Percentiles rank a stretch among this genome's conserved stretches.
These are phyloP conservation scores for Digitaria exilis DNA, from an alignment of 202 grass and related monocot genomes.

Conservation along the genomic window DNA sequence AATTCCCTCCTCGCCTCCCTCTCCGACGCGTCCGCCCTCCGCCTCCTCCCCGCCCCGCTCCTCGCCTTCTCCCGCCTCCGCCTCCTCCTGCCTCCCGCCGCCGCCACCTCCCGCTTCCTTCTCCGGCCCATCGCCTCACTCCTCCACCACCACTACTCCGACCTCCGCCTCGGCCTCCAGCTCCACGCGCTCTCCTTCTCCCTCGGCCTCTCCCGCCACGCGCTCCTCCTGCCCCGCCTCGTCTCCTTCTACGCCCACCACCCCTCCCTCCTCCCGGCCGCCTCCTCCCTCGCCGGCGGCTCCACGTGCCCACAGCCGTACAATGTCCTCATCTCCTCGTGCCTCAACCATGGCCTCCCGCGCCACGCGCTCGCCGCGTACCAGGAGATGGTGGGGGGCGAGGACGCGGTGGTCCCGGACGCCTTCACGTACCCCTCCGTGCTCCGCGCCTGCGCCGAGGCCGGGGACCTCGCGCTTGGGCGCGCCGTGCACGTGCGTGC, in stretches of 20 bases:
- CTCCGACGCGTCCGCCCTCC: conserved; percentile 12
- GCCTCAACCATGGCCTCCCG: conserved; percentile 42
- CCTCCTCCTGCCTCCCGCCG: conserved; percentile 31
- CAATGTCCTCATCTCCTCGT: conserved; percentile 58
- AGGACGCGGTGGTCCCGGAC: conserved; percentile 37
- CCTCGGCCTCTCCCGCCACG: conserved; percentile 46
- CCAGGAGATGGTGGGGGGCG: conserved; percentile 45
- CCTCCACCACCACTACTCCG: conserved; percentile 39
- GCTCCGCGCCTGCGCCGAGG: conserved; percentile 56
- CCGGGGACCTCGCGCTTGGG: conserved; percentile 35
- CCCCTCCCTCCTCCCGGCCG: conserved; percentile 39
- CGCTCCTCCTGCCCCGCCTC: conserved; percentile 48
- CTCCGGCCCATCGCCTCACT: conserved; percentile 44
- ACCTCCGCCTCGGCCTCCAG: conserved; percentile 43
- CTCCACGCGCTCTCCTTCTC: conserved; percentile 58
- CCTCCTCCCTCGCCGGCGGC: conserved; percentile 28
- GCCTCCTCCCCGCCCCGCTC: conserved; percentile 37
- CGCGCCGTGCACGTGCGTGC: conserved; percentile 42
- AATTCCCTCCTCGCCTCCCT: conserved; percentile 33
- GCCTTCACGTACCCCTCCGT: conserved; percentile 62
- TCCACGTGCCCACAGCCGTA: conserved; percentile 37
- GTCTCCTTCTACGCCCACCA: conserved; percentile 50
- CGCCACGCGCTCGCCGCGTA: conserved; percentile 49
- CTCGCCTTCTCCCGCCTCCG: conserved; percentile 42
- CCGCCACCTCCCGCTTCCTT: conserved; percentile 31